These are phyloP conservation scores for Penicillium sp. DNA, from an alignment of 2,329 filamentous ascomycete genomes.

Conservation along the genomic window DNA sequence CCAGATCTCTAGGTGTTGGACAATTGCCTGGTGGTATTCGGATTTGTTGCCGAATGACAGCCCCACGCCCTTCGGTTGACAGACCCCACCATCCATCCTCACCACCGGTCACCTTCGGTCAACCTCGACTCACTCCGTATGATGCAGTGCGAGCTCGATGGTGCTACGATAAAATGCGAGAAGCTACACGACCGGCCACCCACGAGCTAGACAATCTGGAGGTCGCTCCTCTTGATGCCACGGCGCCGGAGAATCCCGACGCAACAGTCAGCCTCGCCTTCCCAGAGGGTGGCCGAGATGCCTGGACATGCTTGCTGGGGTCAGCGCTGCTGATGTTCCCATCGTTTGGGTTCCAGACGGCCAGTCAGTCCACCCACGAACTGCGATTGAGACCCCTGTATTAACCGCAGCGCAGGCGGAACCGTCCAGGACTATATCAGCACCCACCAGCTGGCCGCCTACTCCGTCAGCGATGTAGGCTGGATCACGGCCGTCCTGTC, in stretches of 20 bases:
- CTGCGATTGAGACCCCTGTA: not conserved
- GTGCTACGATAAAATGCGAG: conserved; percentile 12
- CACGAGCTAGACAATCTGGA: conserved; percentile 10
- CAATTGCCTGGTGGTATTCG: no score
- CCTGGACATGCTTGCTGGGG: conserved; percentile 36
- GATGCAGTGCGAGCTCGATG: no score
- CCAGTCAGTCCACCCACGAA: conserved; percentile 16
- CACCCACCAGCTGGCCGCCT: conserved; percentile 44
- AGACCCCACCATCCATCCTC: no score
- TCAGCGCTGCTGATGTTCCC: conserved; percentile 39
- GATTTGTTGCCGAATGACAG: no score
- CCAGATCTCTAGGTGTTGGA: no score
- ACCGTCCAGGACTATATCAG: conserved; percentile 50
- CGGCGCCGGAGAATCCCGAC: conserved; percentile 9
- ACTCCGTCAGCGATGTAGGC: conserved; percentile 47
- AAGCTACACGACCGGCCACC: not conserved
- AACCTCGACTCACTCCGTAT: no score
- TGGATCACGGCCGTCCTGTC: conserved; percentile 52
- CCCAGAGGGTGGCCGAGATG: conserved; percentile 34
- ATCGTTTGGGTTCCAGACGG: conserved; percentile 49
- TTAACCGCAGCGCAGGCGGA: conserved; percentile 37
- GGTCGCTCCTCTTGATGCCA: no score
- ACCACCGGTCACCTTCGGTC: no score
- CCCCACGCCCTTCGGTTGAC: conserved; percentile 11
- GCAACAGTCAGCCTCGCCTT: conserved; percentile 18